Base-by-base conservation (phyloP, 306 rosid genomes). In the Cucurbita pepo region DNA sequence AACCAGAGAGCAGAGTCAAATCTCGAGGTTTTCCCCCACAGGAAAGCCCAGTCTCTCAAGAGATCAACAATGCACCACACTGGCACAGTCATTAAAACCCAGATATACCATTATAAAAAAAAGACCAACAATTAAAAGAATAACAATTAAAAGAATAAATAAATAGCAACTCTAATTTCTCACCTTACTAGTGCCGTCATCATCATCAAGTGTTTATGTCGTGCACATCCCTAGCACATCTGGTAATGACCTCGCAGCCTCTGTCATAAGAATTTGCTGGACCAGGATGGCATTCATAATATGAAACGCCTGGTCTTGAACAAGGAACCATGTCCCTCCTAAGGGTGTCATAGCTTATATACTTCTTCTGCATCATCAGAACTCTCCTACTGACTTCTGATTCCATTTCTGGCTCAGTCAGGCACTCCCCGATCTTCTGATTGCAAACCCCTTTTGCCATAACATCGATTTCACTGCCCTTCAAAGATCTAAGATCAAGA, bases 281-380 rank as follows among this genome's bases (percentile, higher is more conserved):
- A 14, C 77, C 86, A 62, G 85, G 75, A 77, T 90, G 88, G 51
- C 98, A 94, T 72, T 86, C 87, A 77, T 94, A 94, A 84, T 94
- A 94, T 2, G 98, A 86, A 89, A 89, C 92, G 4, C 98, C 98
- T 15, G 91, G 79, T 36, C 59, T 89, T 48, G 67, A 88, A 75
- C 98, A 94, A 0, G 98, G 98, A 76, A 86, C 87, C 90, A 85
- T 85, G 74, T 91, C 97, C 72, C 88, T 87, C 75, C 66, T 94
- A 44, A 94, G 89, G 6, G 98, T 94, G 21, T 78, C 97, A 53
- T 94, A 94, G 85, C 98, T 94, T 54, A 94, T 90, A 72, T 79
- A 94, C 82, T 59, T 94, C 79, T 78, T 94, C 84, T 80, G 87
- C 96, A 89, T 85, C 73, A 79, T 81, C 57, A 94, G 79, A 57